These are phyloP conservation scores for Penicillium malachiteum DNA, from an alignment of 495 filamentous ascomycete genomes.

Conservation along the genomic window DNA sequence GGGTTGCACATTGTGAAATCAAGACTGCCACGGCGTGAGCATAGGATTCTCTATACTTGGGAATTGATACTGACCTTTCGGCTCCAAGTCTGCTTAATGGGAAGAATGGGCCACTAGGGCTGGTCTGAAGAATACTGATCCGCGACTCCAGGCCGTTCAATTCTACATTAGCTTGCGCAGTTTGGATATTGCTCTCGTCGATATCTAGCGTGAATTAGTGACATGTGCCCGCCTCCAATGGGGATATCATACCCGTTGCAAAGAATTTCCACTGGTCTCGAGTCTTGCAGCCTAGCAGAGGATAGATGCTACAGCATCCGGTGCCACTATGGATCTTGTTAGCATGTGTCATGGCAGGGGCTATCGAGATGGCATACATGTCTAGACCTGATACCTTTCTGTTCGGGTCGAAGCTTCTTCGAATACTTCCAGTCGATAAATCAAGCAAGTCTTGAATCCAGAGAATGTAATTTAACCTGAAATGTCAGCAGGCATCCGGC, in stretches of 20 bases:
- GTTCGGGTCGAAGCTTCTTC: constrained; percentile 54
- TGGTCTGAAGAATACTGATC: constrained; percentile 61
- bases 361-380: constrained; percentile 50
- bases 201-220: constrained; percentile 55
- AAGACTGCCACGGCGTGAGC: constrained; percentile 44
- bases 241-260: constrained; percentile 56
- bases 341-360: neutral
- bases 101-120: constrained; percentile 54
- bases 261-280: constrained; percentile 69
- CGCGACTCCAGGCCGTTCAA: constrained; percentile 63
- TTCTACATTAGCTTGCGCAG: constrained; percentile 60
- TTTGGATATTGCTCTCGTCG: constrained; percentile 67
- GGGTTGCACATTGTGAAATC: constrained; percentile 96
- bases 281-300: constrained; percentile 72
- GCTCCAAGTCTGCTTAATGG: constrained; percentile 50
- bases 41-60: neutral
- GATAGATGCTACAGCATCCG: constrained; percentile 88
- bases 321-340: constrained; percentile 57
- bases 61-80: constrained; percentile 36
- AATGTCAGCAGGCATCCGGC: constrained; percentile 2
- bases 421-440: constrained; percentile 56
- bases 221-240: neutral
- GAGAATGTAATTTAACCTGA: constrained; percentile 79
- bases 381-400: constrained; percentile 72
- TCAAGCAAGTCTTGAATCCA: constrained; percentile 89